These are phyloP conservation scores for Rauvolfia tetraphylla DNA, from an alignment of 257 asterid genomes.

Conservation along the genomic window DNA sequence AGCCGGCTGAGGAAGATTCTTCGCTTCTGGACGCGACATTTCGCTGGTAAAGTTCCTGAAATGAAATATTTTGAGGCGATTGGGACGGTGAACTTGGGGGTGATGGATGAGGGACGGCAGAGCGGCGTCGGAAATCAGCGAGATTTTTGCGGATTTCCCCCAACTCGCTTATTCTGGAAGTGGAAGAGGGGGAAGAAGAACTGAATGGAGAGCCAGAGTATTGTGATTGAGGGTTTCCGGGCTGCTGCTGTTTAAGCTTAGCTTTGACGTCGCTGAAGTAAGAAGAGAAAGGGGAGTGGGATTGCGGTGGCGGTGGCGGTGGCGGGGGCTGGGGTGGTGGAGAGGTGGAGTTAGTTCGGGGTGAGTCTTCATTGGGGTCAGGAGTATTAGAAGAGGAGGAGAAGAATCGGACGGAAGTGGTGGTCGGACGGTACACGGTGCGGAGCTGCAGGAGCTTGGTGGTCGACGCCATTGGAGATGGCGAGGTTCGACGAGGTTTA, in stretches of 20 bases:
- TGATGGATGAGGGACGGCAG: slow-evolving; percentile 23
- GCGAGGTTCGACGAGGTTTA: slow-evolving; percentile 18
- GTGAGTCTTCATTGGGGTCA: slow-evolving; percentile 11
- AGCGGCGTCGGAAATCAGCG: slow-evolving; percentile 27
- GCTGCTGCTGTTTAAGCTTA: slow-evolving; percentile 29
- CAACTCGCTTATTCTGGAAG: neutral
- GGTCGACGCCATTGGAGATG: slow-evolving; percentile 43
- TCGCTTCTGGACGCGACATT: slow-evolving; percentile 10
- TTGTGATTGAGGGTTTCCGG: slow-evolving; percentile 12
- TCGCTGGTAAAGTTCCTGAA: slow-evolving; percentile 34
- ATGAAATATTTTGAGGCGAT: slow-evolving; percentile 13
- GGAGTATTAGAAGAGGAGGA: slow-evolving; percentile 12
- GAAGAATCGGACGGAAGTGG: neutral
- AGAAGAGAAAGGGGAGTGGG: slow-evolving; percentile 24
- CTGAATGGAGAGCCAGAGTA: slow-evolving; percentile 11
- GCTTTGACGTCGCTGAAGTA: slow-evolving; percentile 31
- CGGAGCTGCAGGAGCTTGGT: slow-evolving; percentile 40
- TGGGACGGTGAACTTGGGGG: slow-evolving; percentile 6
- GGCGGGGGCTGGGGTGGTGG: slow-evolving; percentile 14
- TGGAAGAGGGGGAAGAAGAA: slow-evolving; percentile 5
- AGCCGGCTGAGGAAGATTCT: slow-evolving; percentile 1
- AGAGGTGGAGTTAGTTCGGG: slow-evolving; percentile 19
- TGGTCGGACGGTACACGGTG: slow-evolving; percentile 5
- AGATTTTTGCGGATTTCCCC: slow-evolving; percentile 19
- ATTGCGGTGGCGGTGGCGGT: slow-evolving; percentile 19